Evolutionary conservation across 768 basidiomycete species (phyloP), one percentile per base, ranked within the genome.

Genomic region (Mycena chlorophos): DNA sequence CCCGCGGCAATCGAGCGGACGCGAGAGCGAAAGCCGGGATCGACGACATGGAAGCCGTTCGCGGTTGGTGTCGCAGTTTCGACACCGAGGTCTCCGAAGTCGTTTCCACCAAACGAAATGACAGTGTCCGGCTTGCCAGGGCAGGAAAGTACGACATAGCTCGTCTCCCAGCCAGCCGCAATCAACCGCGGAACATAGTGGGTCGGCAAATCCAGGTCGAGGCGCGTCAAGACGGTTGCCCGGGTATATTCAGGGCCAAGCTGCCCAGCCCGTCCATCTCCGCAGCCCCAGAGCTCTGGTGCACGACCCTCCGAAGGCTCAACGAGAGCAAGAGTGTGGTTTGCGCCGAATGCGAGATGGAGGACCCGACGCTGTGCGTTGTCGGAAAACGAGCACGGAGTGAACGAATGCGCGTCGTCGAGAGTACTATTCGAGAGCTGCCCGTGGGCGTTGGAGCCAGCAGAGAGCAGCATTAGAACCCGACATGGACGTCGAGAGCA

Each of bases 131-230:
- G 65, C 23, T 65, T 65, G 5, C 67, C 74, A 16, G 67, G 60
- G 49, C 63, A 65, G 12, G 80, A 77, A 14, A 92, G 71, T 2
- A 85, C 86, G 42, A 91, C 70, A 63, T 88, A 92, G 49, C 85
- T 85, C 5, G 92, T 91, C 69, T 96, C 89, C 94, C 94, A 97
- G 40, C 85, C 78, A 0, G 87, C 82, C 14, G 83, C 83, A 16
- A 93, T 73, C 23, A 73, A 62, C 27, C 75, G 78, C 39, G 76
- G 71, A 17, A 69, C 61, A 68, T 85, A 85, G 4, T 71, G 75
- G 0, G 49, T 54, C 62, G 6, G 73, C 64, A 1, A 80, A 63
- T 16, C 70, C 65, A 86, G 66, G 27, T 73, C 62, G 48, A 89
- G 71, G 14, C 71, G 78, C 54, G 70, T 69, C 63, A 91, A 89